These are phyloP conservation scores for Monilinia fructigena DNA, from an alignment of 2,329 filamentous ascomycete genomes.

Conservation along the genomic window DNA sequence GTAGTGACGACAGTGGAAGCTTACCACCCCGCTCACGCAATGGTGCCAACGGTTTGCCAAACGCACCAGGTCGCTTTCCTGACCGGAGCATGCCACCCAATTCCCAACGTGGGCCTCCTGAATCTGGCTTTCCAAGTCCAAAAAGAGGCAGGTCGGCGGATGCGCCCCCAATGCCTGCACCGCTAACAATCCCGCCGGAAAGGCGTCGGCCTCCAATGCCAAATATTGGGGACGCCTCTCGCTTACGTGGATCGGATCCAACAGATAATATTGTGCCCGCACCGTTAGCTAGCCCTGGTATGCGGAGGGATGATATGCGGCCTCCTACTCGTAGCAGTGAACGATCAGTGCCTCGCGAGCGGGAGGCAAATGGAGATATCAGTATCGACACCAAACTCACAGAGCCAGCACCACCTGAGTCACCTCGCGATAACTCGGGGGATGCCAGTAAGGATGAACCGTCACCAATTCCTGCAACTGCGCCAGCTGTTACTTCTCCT, in stretches of 20 bases:
- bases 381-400: slow-evolving; percentile 14
- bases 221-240: slow-evolving; percentile 36
- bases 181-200: slow-evolving; percentile 38
- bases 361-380: slow-evolving; percentile 22
- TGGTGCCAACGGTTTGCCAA: slow-evolving; percentile 36
- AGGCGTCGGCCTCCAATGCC: slow-evolving; percentile 40
- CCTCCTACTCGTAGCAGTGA: slow-evolving; percentile 41
- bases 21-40: slow-evolving; percentile 38
- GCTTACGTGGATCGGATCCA: slow-evolving; percentile 32
- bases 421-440: background rate
- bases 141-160: slow-evolving; percentile 31
- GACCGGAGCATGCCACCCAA: slow-evolving; percentile 37
- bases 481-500: slow-evolving; percentile 16
- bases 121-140: slow-evolving; percentile 30
- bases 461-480: slow-evolving; percentile 10
- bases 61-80: slow-evolving; percentile 37
- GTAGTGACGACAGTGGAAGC: slow-evolving; percentile 36
- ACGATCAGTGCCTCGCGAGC: slow-evolving; percentile 30
- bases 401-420: slow-evolving; percentile 17
- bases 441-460: slow-evolving; percentile 12
- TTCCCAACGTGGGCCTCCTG: slow-evolving; percentile 37
- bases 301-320: slow-evolving; percentile 40
- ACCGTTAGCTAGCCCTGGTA: slow-evolving; percentile 41
- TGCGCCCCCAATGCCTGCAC: slow-evolving; percentile 37
- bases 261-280: slow-evolving; percentile 41